Percentiles rank a stretch among this genome's conserved stretches.
Conservation (phyloP, 2,329 filamentous ascomycete genomes). For the Samsoniella hepiali region DNA sequence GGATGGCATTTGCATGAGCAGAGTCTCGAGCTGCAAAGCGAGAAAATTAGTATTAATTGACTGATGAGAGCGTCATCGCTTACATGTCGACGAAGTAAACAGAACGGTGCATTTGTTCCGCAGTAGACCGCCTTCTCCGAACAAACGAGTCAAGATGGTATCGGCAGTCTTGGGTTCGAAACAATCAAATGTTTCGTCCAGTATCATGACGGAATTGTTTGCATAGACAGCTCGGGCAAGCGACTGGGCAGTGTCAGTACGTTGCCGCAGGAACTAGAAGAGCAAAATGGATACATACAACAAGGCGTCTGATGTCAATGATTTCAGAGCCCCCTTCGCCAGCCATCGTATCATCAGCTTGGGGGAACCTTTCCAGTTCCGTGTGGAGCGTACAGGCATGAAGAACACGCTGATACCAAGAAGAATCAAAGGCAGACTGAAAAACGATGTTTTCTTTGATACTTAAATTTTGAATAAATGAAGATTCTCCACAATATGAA, state of each 20-base stretch:
- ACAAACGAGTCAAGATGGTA: neutral
- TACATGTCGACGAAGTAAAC: neutral
- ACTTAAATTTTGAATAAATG: neutral
- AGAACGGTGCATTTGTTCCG: neutral
- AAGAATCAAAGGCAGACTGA: neutral
- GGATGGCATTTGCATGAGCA: neutral
- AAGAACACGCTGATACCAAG: neutral
- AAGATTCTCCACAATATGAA: neutral
- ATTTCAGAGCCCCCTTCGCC: neutral
- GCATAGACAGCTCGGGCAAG: constrained; percentile 3
- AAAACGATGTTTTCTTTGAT: neutral
- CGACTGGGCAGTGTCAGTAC: neutral
- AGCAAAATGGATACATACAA: neutral
- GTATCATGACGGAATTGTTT: neutral
- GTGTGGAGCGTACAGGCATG: neutral
- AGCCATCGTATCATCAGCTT: neutral
- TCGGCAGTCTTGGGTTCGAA: neutral
- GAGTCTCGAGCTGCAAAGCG: neutral
- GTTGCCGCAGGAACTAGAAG: neutral
- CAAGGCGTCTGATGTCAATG: neutral
- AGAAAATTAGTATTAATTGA: neutral
- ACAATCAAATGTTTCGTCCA: neutral
- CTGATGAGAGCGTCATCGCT: neutral
- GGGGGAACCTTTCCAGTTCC: neutral
- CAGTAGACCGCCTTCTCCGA: neutral